Base-by-base conservation (phyloP, 768 basidiomycete species). In the Clathrus columnatus region DNA sequence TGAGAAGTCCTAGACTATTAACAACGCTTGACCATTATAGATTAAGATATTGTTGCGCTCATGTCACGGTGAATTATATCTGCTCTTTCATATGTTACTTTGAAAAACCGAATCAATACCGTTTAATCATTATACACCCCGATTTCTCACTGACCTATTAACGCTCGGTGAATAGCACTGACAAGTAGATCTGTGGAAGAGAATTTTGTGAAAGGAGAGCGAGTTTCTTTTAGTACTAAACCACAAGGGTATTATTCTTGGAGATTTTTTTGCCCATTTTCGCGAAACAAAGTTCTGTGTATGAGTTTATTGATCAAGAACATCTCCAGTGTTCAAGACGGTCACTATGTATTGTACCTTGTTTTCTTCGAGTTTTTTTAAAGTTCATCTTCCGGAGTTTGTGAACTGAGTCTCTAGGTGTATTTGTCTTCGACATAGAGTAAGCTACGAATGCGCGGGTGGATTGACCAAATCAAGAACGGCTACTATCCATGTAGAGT, bases 51-150 rank as follows among this genome's bases (percentile, higher is more conserved):
- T 54, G n/a, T 42, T 4, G 29, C 8, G 42, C 60, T 61, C 18
- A 61, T 58, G 23, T 61, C 60, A 29, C 51, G 55, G 56, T 61
- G 60, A 7, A 57, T 27, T 30, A 61, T 57, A 18, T 42, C 23
- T 14, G 27, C 42, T 6, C 48, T 18, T 48, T 60, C 46, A 26
- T 60, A 59, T 10, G 53, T 41, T 51, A 36, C 45, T 30, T 44
- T 36, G 41, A n/a, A 16, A 42, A n/a, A n/a, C n/a, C n/a, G n/a
- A n/a, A n/a, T n/a, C 11, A 42, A 11, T 11, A 11, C 14, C 18
- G 11, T n/a, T n/a, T 18, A 42, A 18, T 42, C 41, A 18, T 18
- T 11, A 18, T 11, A n/a, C n/a, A n/a, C n/a, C n/a, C n/a, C n/a
- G n/a, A 18, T 42, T 11, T 11, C 14, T 42, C 41, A 11, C 18